Base-by-base conservation (phyloP, 345 rosid genomes). In the Eucalyptus erythrocorys region DNA sequence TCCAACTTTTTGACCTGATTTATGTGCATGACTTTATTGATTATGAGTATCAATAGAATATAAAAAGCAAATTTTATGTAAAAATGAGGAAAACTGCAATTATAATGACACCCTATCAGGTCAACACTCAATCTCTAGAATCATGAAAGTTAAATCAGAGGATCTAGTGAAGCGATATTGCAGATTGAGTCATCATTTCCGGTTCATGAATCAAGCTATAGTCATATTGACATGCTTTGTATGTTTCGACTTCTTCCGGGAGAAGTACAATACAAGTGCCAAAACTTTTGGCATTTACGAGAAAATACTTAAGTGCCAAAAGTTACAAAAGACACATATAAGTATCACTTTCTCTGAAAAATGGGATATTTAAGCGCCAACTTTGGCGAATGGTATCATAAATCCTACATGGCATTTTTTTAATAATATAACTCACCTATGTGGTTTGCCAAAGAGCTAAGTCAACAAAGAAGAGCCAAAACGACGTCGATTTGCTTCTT, bases 381-480 rank as follows among this genome's bases (percentile, higher is more conserved):
- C 0, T 51, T 4, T 19, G 4, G 55, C 24, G 0, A 51, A 51
- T 0, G 0, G 9, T 17, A 1, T 9, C 4, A 0, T 1, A 51
- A 51, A 51, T 51, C 55, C 55, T 51, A 51, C 24, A 51, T 51
- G 1, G 4, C 2, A 15, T 49, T 17, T 51, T 49, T 51, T 51
- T 7, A 51, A 51, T 51, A 19, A 7, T 51, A 51, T 51, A 50
- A 50, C 55, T 51, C 0, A 0, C 24, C 4, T 51, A 51, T 9
- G 0, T 51, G 24, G 55, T 51, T 51, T 1, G 1, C 55, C 0
- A 3, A 0, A 51, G 1, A 51, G 55, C 1, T 51, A 51, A 51
- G 24, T 51, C 24, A 7, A 0, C 55, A 3, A 51, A 51, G 55
- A 51, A 51, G 24, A 51, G 9, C 9, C 24, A 51, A 51, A 51